Evolutionary conservation across 2,329 filamentous ascomycete genomes (phyloP).

Genomic region (Cordyceps farinosa): DNA sequence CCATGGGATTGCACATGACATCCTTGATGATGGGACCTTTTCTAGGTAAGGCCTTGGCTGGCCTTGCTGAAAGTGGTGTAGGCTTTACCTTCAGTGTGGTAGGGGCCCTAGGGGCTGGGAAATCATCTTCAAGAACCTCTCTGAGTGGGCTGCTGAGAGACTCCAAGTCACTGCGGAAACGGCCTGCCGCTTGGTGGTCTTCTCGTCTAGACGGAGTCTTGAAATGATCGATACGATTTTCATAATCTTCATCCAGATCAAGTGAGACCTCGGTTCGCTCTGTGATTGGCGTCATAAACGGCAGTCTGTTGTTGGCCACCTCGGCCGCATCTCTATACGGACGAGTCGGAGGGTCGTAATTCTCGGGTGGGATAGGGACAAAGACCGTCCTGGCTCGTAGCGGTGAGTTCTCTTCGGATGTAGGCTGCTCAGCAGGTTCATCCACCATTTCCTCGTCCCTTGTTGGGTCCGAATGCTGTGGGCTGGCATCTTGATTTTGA

Average conservation of each 20-base stretch:
- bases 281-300: slow-evolving; percentile 98
- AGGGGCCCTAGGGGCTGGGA: slow-evolving; percentile 45
- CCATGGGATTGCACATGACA: slow-evolving; percentile 81
- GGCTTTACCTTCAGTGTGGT: slow-evolving; percentile 48
- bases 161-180: slow-evolving; percentile 33
- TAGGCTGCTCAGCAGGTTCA: slow-evolving; percentile 40
- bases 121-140: slow-evolving; percentile 55
- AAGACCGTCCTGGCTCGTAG: slow-evolving; percentile 63
- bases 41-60: slow-evolving; percentile 40
- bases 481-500: background rate
- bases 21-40: slow-evolving; percentile 79
- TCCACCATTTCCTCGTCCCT: slow-evolving; percentile 35
- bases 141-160: slow-evolving; percentile 69
- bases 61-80: slow-evolving; percentile 30
- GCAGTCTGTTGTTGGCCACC: slow-evolving; percentile 83
- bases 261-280: slow-evolving; percentile 91
- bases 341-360: slow-evolving; percentile 74
- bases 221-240: slow-evolving; percentile 52
- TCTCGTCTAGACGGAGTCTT: slow-evolving; percentile 73
- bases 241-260: slow-evolving; percentile 54
- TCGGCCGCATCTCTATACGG: slow-evolving; percentile 78
- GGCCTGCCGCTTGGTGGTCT: slow-evolving; percentile 28
- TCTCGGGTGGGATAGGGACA: slow-evolving; percentile 77
- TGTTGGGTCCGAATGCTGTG: slow-evolving; percentile 27
- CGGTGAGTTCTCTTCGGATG: slow-evolving; percentile 41